Conservation (phyloP, 2,329 filamentous ascomycete genomes). For the Drechslera avenae region DNA sequence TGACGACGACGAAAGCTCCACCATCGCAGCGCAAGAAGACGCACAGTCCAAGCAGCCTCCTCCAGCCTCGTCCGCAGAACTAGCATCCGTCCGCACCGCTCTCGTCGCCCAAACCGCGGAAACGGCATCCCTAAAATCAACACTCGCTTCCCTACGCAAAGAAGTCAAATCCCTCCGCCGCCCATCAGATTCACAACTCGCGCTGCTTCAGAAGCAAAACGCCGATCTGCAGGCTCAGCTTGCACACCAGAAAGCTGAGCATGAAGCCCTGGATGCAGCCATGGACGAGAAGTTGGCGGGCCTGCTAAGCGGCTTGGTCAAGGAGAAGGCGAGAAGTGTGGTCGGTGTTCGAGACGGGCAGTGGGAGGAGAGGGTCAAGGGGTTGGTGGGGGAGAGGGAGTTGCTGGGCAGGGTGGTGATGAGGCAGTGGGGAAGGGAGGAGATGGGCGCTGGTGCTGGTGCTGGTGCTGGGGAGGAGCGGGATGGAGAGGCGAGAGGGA, state of each 20-base stretch:
- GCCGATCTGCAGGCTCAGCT: constrained; percentile 26
- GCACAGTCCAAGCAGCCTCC: constrained; percentile 28
- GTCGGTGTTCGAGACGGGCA: constrained; percentile 42
- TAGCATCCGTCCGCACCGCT: constrained; percentile 33
- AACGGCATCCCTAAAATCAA: constrained; percentile 9
- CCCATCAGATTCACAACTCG: background rate
- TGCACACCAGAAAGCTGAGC: constrained; percentile 29
- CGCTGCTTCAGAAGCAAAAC: constrained; percentile 13
- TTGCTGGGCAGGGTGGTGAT: constrained; percentile 40
- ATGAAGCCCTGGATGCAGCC: constrained; percentile 37
- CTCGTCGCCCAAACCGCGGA: constrained; percentile 32
- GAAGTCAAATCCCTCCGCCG: constrained; percentile 28
- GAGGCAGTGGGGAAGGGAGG: constrained; percentile 46
- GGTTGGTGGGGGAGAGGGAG: constrained; percentile 34
- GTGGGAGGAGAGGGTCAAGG: constrained; percentile 37
- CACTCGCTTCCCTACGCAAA: constrained; percentile 17
- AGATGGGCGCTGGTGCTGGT: constrained; percentile 38
- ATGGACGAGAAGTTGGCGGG: constrained; percentile 43
- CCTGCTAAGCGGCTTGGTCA: constrained; percentile 36
- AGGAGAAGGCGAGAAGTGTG: constrained; percentile 37
- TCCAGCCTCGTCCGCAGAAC: constrained; percentile 24
- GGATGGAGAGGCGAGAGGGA: constrained; percentile 26
- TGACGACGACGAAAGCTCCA: constrained; percentile 19
- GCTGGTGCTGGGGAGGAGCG: constrained; percentile 31
- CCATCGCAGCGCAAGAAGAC: constrained; percentile 13